Percentiles rank a stretch among this genome's conserved stretches.
These are phyloP conservation scores for Paulownia fortunei DNA, from an alignment of 257 asterid genomes.

Conservation along the genomic window DNA sequence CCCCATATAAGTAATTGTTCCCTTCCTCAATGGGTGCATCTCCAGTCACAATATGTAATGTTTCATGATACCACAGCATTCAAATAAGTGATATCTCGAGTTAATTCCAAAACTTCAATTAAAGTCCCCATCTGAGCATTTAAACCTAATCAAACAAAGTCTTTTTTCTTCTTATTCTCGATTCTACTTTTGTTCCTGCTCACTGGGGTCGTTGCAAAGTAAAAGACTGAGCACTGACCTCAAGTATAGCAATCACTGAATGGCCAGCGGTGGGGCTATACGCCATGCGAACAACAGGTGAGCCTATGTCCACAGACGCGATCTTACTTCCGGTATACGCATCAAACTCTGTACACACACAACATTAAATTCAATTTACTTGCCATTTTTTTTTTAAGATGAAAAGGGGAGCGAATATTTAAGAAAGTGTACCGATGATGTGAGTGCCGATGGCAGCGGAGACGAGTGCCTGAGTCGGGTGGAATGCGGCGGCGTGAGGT, in stretches of 20 bases:
- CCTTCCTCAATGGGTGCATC: constrained; percentile 2
- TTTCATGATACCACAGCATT: constrained; percentile 17
- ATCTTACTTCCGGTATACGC: constrained; percentile 95
- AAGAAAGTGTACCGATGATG: constrained; percentile 64
- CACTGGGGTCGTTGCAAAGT: background rate
- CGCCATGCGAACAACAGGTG: constrained; percentile 98
- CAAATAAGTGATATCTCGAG: background rate
- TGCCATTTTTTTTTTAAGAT: background rate
- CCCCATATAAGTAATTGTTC: background rate
- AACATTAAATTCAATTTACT: constrained; percentile 21
- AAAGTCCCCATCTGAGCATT: constrained; percentile 11
- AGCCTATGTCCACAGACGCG: constrained; percentile 90
- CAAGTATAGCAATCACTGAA: constrained; percentile 86
- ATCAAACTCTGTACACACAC: constrained; percentile 74
- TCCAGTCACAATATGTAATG: constrained; percentile 5
- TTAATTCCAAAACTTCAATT: constrained; percentile 13
- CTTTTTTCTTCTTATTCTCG: background rate
- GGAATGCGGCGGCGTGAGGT: constrained; percentile 98
- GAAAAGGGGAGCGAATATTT: background rate
- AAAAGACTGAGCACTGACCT: constrained; percentile 58
- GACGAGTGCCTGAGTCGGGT: constrained; percentile 83
- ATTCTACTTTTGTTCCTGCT: constrained; percentile 2
- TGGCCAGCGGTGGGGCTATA: constrained; percentile 88
- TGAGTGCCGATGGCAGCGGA: constrained; percentile 81
- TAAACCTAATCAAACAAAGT: background rate